phyloP scores from a whole-genome alignment of 768 basidiomycete genomes.

The Xerocomus spinulosus region DNA sequence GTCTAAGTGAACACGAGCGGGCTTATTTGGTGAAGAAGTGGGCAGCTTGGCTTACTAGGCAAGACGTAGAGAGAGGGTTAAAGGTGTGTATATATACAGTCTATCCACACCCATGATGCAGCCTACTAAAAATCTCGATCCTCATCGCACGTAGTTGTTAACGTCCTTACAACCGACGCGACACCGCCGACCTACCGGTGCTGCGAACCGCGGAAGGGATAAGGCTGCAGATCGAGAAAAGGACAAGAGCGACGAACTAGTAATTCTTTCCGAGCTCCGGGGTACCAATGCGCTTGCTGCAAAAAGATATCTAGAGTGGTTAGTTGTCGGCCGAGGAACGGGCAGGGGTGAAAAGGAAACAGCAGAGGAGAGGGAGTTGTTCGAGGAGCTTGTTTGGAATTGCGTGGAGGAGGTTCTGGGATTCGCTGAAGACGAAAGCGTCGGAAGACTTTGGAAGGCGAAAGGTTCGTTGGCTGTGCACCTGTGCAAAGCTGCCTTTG shows the following conservation, averaged over 20 bases:
- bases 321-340: conserved; percentile 61
- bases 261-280: conserved; percentile 28
- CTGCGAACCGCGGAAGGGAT: conserved; percentile 18
- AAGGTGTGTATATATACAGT: conserved; percentile 41
- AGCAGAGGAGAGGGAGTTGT: conserved; percentile 38
- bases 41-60: conserved; percentile 75
- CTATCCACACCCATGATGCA: neutral
- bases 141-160: conserved; percentile 13
- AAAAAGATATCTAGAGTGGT: conserved; percentile 71
- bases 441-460: conserved; percentile 64
- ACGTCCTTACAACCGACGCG: conserved; percentile 18
- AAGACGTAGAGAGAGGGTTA: conserved; percentile 65
- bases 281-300: conserved; percentile 41
- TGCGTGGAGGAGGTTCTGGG: conserved; percentile 51
- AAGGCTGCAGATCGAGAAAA: conserved; percentile 21
- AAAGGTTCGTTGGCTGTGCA: conserved; percentile 44
- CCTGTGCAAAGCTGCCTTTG: neutral
- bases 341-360: conserved; percentile 23
- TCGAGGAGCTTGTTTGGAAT: conserved; percentile 57
- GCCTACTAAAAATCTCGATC: neutral
- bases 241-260: conserved; percentile 23
- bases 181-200: conserved; percentile 18
- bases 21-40: conserved; percentile 61
- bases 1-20: conserved; percentile 39
- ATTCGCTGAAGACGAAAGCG: conserved; percentile 45